Percentiles rank a stretch among this genome's conserved stretches.
Evolutionary conservation across 2,329 filamentous ascomycete species (phyloP).

Genomic region (Diplocarpon rosae): DNA sequence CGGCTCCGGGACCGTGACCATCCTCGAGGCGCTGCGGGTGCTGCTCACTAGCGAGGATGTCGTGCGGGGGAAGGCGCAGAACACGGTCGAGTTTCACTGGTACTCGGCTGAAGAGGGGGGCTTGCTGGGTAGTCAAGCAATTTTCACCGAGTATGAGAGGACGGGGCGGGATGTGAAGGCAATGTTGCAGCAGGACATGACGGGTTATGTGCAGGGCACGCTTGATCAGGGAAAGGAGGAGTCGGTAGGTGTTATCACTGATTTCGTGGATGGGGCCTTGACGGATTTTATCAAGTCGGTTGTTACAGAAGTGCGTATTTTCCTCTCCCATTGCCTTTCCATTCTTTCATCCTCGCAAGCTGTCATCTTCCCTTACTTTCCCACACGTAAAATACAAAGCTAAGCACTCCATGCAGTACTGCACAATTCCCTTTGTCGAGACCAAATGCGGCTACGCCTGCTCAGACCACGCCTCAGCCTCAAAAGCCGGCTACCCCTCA

Average conservation of each 20-base stretch:
- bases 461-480: conserved; percentile 63
- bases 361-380: too few relatives aligned
- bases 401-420: conserved; percentile 48
- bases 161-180: conserved; percentile 69
- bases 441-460: conserved; percentile 86
- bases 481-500: conserved; percentile 62
- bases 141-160: conserved; percentile 74
- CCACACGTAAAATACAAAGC: too few relatives aligned
- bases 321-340: background rate
- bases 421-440: conserved; percentile 73
- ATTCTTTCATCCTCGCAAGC: too few relatives aligned
- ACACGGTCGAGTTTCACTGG: conserved; percentile 96
- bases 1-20: conserved; percentile 85
- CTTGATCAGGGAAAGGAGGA: conserved; percentile 73
- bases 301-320: conserved; percentile 48
- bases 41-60: conserved; percentile 65
- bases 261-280: conserved; percentile 73
- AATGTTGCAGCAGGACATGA: conserved; percentile 99
- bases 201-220: conserved; percentile 74
- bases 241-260: conserved; percentile 83
- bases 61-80: conserved; percentile 58
- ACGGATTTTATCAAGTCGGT: conserved; percentile 87
- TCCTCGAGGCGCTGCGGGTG: conserved; percentile 79
- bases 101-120: conserved; percentile 87
- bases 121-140: conserved; percentile 76